These are phyloP conservation scores for Bipolaris zeicola DNA, from an alignment of 2,329 filamentous ascomycete genomes.

Conservation along the genomic window DNA sequence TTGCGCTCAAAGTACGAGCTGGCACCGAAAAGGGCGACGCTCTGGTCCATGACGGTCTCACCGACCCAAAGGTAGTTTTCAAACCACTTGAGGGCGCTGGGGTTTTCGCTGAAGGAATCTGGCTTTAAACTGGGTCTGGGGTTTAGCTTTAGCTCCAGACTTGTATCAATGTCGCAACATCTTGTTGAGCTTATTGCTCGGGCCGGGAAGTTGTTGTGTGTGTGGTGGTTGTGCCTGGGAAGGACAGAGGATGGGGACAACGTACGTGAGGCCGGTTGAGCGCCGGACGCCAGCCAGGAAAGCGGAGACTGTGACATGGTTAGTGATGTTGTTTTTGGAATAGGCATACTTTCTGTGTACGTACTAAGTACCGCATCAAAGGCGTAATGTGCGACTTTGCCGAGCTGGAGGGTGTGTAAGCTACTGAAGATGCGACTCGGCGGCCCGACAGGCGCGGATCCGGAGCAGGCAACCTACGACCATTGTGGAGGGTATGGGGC, in stretches of 20 bases:
- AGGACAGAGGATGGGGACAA: conserved; percentile 14
- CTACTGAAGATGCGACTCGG: conserved; percentile 30
- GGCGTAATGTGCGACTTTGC: conserved; percentile 90
- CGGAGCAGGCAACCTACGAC: conserved; percentile 43
- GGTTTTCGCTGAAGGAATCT: conserved; percentile 82
- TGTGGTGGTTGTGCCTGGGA: background rate
- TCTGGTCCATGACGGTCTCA: conserved; percentile 98
- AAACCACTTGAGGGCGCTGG: conserved; percentile 84
- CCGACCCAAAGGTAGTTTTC: conserved; percentile 92
- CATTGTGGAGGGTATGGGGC: conserved; percentile 23
- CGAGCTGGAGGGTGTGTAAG: conserved; percentile 81
- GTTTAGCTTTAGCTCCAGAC: conserved; percentile 30
- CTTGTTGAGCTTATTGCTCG: background rate
- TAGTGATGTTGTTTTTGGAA: conserved; percentile 13
- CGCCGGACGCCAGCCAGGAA: conserved; percentile 97
- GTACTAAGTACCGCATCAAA: conserved; percentile 92
- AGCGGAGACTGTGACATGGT: conserved; percentile 72
- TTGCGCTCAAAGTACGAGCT: conserved; percentile 91
- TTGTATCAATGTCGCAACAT: conserved; percentile 2
- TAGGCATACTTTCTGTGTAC: conserved; percentile 37
- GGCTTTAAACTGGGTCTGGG: conserved; percentile 79
- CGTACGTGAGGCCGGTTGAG: conserved; percentile 96
- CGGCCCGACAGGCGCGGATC: conserved; percentile 15
- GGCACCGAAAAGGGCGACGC: conserved; percentile 85
- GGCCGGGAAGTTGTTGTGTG: conserved; percentile 5